Evolutionary conservation across 208 protist species (phyloP).

Genomic region (Acanthamoeba culbertsoni): DNA sequence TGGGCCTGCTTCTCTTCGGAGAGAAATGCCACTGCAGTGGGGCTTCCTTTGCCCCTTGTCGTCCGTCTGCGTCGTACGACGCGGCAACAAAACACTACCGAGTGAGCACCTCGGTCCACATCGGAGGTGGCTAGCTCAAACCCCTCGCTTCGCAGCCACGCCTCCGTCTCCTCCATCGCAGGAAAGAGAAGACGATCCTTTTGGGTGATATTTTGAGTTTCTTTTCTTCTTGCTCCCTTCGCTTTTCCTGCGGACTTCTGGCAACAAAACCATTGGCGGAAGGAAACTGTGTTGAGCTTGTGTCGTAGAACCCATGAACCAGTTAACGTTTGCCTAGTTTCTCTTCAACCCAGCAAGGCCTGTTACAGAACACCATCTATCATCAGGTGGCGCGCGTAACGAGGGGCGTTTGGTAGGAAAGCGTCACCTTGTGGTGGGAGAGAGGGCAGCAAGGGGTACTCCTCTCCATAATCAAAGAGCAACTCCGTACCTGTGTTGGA

Average conservation of each 20-base stretch:
- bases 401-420: not conserved
- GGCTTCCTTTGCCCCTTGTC: too few species aligned
- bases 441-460: not conserved
- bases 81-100: slow-evolving; percentile 28
- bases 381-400: not conserved
- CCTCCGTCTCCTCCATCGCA: not conserved
- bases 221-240: not conserved
- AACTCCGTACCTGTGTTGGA: not conserved
- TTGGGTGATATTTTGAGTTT: too few species aligned
- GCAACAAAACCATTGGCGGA: too few species aligned
- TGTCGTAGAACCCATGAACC: not conserved
- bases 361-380: not conserved
- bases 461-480: not conserved
- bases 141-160: not conserved
- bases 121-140: not conserved
- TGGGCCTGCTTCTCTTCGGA: too few species aligned
- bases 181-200: too few species aligned
- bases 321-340: not conserved
- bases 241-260: not conserved
- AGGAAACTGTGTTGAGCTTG: not conserved
- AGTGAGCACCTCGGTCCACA: not conserved
- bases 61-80: too few species aligned
- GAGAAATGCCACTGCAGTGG: too few species aligned
- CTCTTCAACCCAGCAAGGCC: not conserved
- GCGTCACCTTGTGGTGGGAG: not conserved